These are phyloP conservation scores for Diaporthe vexans DNA, from an alignment of 2,329 filamentous ascomycete species.

Conservation along the genomic window DNA sequence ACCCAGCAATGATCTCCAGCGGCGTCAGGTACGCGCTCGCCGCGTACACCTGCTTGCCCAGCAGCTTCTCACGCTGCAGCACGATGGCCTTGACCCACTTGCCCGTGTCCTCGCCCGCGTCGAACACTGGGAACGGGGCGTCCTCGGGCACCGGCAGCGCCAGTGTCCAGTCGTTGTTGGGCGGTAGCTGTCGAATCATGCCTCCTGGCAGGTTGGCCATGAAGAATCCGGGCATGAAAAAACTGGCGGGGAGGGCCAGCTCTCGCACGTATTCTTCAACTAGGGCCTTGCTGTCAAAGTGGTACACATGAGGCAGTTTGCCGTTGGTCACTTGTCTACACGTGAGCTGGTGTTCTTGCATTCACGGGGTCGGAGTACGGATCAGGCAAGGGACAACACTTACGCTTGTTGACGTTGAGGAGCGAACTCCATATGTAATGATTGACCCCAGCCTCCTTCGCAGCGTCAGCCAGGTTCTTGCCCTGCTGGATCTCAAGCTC, in stretches of 20 bases:
- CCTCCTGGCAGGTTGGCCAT: slow-evolving; percentile 63
- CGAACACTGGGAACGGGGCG: slow-evolving; percentile 53
- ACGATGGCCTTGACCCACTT: slow-evolving; percentile 56
- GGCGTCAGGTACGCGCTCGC: slow-evolving; percentile 59
- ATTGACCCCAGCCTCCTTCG: slow-evolving; percentile 57
- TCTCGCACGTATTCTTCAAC: slow-evolving; percentile 67
- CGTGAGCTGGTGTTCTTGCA: not conserved
- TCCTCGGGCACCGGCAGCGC: slow-evolving; percentile 49
- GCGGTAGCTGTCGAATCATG: slow-evolving; percentile 48
- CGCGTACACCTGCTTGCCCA: slow-evolving; percentile 59
- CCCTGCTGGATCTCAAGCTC: slow-evolving; percentile 60
- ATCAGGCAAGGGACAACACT: slow-evolving; percentile 41
- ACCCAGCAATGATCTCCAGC: slow-evolving; percentile 55
- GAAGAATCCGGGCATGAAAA: slow-evolving; percentile 67
- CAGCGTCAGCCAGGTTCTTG: slow-evolving; percentile 62
- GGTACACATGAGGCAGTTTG: slow-evolving; percentile 57
- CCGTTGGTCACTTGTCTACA: slow-evolving; percentile 54
- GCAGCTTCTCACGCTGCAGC: slow-evolving; percentile 51
- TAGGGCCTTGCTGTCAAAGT: slow-evolving; percentile 71
- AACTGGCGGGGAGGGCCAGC: slow-evolving; percentile 61
- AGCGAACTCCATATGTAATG: slow-evolving; percentile 62
- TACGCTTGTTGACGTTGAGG: slow-evolving; percentile 55
- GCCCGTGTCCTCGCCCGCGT: slow-evolving; percentile 53
- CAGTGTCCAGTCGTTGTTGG: slow-evolving; percentile 52
- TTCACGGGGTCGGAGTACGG: not conserved